These are phyloP conservation scores for Diutina sp. DNA, from an alignment of 1,139 yeast genomes.

Conservation along the genomic window DNA sequence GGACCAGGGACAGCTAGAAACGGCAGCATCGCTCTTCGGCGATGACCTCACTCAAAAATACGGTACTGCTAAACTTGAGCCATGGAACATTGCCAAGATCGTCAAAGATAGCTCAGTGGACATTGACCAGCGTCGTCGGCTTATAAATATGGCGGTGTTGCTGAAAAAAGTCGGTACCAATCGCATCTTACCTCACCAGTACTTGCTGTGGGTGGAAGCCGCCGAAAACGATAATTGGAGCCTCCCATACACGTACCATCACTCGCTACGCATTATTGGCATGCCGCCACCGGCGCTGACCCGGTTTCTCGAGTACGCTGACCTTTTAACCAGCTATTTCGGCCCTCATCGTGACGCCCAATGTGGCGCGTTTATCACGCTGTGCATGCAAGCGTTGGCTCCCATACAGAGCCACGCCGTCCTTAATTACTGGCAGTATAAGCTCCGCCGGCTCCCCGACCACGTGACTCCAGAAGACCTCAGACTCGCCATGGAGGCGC, in stretches of 20 bases:
- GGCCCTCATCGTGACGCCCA: background rate
- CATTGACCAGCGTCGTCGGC: background rate
- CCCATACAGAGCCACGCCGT: background rate
- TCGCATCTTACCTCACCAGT: background rate
- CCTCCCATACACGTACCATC: background rate
- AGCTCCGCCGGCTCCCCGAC: background rate
- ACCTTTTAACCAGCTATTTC: background rate
- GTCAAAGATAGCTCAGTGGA: background rate
- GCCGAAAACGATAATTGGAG: background rate
- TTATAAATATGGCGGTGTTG: background rate
- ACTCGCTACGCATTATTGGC: background rate
- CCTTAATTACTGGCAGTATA: background rate
- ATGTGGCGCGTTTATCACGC: background rate
- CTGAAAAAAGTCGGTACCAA: background rate
- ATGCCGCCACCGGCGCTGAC: background rate
- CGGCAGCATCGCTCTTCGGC: background rate
- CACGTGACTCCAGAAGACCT: slow-evolving; percentile 4
- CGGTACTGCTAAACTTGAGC: background rate
- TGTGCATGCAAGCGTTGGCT: background rate
- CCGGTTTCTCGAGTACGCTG: background rate
- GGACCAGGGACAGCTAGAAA: background rate
- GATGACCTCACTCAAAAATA: background rate
- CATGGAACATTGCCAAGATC: background rate
- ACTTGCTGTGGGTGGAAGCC: background rate
- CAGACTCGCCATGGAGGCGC: slow-evolving; percentile 5